These are phyloP conservation scores for Dissophora ornata DNA, from an alignment of 192 early-diverging fungal species.

Conservation along the genomic window DNA sequence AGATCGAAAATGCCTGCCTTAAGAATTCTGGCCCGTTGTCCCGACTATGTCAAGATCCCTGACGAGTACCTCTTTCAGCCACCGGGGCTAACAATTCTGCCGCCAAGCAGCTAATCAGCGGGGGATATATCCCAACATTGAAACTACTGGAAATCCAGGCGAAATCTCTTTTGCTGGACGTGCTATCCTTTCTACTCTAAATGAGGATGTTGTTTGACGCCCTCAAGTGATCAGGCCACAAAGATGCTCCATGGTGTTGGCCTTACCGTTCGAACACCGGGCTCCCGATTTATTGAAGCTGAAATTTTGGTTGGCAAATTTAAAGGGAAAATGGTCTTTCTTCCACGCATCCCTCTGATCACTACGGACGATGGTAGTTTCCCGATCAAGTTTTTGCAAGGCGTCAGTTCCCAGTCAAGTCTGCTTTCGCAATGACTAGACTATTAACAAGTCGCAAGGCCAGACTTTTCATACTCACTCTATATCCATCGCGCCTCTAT, in stretches of 20 bases:
- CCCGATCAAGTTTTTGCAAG: constrained; percentile 9
- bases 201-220: too few relatives aligned
- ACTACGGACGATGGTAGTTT: not conserved
- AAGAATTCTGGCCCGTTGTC: constrained; percentile 27
- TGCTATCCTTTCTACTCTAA: too few relatives aligned
- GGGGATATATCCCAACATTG: too few relatives aligned
- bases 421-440: constrained; percentile 31
- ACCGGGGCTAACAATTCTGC: too few relatives aligned
- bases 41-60: too few relatives aligned
- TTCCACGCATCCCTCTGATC: constrained; percentile 17
- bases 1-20: constrained; percentile 25
- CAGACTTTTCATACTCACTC: constrained; percentile 12
- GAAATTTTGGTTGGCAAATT: constrained; percentile 8
- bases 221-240: too few relatives aligned
- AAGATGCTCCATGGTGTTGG: not conserved
- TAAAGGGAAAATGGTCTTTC: constrained; percentile 7
- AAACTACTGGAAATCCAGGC: too few relatives aligned
- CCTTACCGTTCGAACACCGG: constrained; percentile 12
- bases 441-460: constrained; percentile 22
- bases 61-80: too few relatives aligned
- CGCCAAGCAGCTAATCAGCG: too few relatives aligned
- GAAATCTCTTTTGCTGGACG: too few relatives aligned
- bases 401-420: constrained; percentile 24
- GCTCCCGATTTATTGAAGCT: constrained; percentile 10
- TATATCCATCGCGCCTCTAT: too few relatives aligned